Percentiles rank a stretch among this genome's conserved stretches.
These are phyloP conservation scores for Pseudogymnoascus pannorum DNA, from an alignment of 2,329 filamentous ascomycete genomes.

Conservation along the genomic window DNA sequence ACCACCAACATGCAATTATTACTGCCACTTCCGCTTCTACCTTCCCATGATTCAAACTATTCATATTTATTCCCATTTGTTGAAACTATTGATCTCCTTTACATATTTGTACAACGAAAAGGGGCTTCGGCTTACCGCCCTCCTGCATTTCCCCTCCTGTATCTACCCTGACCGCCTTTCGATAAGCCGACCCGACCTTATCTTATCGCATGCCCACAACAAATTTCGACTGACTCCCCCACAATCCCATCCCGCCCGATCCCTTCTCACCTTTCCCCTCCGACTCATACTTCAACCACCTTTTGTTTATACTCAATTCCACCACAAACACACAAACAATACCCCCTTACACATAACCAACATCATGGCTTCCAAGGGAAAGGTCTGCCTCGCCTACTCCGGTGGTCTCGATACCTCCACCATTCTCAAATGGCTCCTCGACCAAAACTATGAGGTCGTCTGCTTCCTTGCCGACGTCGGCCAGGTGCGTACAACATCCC, in stretches of 20 bases:
- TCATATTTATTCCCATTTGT: not conserved
- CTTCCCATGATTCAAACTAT: not conserved
- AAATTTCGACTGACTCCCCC: slow-evolving; percentile 6
- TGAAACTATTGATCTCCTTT: slow-evolving; percentile 7
- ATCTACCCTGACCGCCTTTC: slow-evolving; percentile 3
- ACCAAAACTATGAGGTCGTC: slow-evolving; percentile 41
- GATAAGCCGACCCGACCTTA: slow-evolving; percentile 8
- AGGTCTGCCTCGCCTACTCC: slow-evolving; percentile 38
- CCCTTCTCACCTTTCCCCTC: slow-evolving; percentile 1
- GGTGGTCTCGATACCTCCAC: slow-evolving; percentile 40
- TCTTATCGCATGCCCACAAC: slow-evolving; percentile 8
- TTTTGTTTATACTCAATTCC: slow-evolving; percentile 6
- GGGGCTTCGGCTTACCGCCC: slow-evolving; percentile 4
- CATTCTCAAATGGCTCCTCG: slow-evolving; percentile 39
- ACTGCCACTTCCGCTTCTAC: not conserved
- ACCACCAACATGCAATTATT: not conserved
- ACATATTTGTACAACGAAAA: slow-evolving; percentile 5
- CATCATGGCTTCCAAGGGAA: slow-evolving; percentile 9
- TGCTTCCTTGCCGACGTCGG: slow-evolving; percentile 62
- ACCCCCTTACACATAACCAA: not conserved
- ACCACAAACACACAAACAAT: not conserved
- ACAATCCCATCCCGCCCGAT: slow-evolving; percentile 4
- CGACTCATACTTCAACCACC: slow-evolving; percentile 6
- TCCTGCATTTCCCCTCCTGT: not conserved
- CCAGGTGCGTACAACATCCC: slow-evolving; percentile 44